phyloP scores from a whole-genome alignment of 768 basidiomycete species.

The Leucocoprinus birnbaumii region DNA sequence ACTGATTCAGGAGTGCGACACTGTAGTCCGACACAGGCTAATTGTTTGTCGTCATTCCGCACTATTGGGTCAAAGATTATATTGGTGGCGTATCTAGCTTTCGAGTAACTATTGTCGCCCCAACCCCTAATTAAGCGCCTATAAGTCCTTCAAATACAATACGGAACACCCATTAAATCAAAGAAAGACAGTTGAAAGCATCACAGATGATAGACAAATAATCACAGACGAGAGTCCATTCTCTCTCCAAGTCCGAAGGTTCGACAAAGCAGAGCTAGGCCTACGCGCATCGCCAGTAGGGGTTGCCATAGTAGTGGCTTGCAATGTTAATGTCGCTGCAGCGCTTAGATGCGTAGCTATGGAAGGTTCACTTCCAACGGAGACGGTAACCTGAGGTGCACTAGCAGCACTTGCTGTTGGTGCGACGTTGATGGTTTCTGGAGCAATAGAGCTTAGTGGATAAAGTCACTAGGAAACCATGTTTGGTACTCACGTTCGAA shows the following conservation, averaged over 20 bases:
- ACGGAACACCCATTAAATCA: neutral
- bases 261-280: neutral
- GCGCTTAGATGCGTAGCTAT: neutral
- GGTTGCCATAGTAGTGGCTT: neutral
- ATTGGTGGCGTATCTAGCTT: too few relatives aligned
- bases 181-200: neutral
- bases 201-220: neutral
- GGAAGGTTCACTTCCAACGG: constrained; percentile 1
- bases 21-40: too few relatives aligned
- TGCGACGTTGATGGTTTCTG: constrained; percentile 31
- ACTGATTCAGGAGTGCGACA: too few relatives aligned
- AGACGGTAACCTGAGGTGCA: constrained; percentile 12
- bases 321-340: neutral
- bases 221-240: neutral
- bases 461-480: too few relatives aligned
- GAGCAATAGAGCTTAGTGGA: neutral
- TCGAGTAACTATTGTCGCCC: too few relatives aligned
- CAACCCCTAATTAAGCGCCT: too few relatives aligned
- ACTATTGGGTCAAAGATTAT: too few relatives aligned
- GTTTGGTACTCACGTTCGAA: constrained; percentile 30
- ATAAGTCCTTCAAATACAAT: neutral
- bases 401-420: constrained; percentile 30
- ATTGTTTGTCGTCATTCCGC: too few relatives aligned
- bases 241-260: neutral
- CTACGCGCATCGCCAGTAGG: neutral